phyloP scores from a whole-genome alignment of 805 yeast species.

The Candida pini region DNA sequence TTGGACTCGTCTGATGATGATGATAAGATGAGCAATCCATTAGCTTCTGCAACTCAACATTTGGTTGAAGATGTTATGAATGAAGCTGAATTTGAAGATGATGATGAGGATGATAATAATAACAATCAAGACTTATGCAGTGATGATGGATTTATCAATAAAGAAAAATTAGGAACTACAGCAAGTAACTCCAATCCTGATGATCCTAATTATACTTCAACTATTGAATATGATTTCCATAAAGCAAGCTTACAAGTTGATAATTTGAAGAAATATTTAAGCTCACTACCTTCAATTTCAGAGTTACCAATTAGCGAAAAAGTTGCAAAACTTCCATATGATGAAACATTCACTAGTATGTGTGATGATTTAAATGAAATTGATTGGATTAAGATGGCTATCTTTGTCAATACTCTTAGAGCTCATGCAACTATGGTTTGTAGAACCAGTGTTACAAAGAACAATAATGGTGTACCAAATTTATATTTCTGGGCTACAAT shows the following conservation, averaged over 20 bases:
- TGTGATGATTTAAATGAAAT: constrained; percentile 52
- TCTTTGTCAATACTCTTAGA: constrained; percentile 63
- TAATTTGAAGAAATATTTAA: too few relatives aligned
- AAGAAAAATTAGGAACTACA: too few relatives aligned
- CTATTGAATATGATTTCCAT: constrained; percentile 5
- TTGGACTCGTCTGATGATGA: too few relatives aligned
- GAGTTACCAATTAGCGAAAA: constrained; percentile 8
- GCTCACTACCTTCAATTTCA: neutral
- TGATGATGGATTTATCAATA: neutral
- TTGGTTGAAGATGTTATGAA: constrained; percentile 23
- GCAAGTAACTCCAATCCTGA: neutral
- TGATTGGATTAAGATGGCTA: constrained; percentile 74
- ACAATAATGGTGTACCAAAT: constrained; percentile 46
- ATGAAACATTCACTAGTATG: constrained; percentile 28
- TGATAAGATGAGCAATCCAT: constrained; percentile 8
- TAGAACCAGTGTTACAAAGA: constrained; percentile 55
- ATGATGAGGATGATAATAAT: neutral
- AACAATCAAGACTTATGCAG: neutral
- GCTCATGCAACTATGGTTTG: constrained; percentile 88
- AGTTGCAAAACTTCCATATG: constrained; percentile 22
- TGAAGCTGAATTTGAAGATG: constrained; percentile 4
- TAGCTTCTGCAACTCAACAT: constrained; percentile 24
- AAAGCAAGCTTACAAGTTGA: neutral
- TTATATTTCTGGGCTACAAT: constrained; percentile 41
- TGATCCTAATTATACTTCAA: neutral